Base-by-base conservation (phyloP, 768 basidiomycete genomes). In the Myochromella boudieri region DNA sequence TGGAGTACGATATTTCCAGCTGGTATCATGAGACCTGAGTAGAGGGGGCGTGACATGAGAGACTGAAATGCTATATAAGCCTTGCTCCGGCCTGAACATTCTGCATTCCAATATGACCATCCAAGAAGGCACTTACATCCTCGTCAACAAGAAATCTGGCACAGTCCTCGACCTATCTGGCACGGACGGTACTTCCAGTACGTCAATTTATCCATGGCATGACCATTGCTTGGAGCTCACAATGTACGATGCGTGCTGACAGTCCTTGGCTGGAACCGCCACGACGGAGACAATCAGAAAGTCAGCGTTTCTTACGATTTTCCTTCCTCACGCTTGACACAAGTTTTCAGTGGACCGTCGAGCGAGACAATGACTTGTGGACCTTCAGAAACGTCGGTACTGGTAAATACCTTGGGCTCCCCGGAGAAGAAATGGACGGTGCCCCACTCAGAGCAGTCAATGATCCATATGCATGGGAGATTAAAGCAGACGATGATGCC, bases 91-190 rank as follows among this genome's bases (percentile, higher is more conserved):
- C n/a, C n/a, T n/a, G n/a, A n/a, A n/a, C n/a, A n/a, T n/a, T n/a
- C n/a, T n/a, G n/a, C n/a, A n/a, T n/a, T n/a, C n/a, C n/a, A n/a
- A n/a, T n/a, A n/a, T n/a, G n/a, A n/a, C n/a, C n/a, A n/a, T n/a
- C n/a, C 28, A 47, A 21, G 37, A 50, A 9, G 28, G 25, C 6
- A 42, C 31, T 7, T 62, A 60, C 52, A 33, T 50, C 14, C 28
- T 62, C 31, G n/a, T 53, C 25, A 62, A 62, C 45, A 55, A 42
- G 56, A 66, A 76, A 58, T 63, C 64, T 7, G 66, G 64, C 11
- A 76, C 70, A 11, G 69, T 60, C 17, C 46, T 76, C 14, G 77
- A 80, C 51, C 74, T 78, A 50, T 80, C 78, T 26, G 76, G 71
- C n/a, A 63, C 56, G 8, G 74, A 78, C 46, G 61, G 67, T 45